phyloP scores from a whole-genome alignment of 2,329 filamentous ascomycete species.

The Fusarium tanahbumbuense region DNA sequence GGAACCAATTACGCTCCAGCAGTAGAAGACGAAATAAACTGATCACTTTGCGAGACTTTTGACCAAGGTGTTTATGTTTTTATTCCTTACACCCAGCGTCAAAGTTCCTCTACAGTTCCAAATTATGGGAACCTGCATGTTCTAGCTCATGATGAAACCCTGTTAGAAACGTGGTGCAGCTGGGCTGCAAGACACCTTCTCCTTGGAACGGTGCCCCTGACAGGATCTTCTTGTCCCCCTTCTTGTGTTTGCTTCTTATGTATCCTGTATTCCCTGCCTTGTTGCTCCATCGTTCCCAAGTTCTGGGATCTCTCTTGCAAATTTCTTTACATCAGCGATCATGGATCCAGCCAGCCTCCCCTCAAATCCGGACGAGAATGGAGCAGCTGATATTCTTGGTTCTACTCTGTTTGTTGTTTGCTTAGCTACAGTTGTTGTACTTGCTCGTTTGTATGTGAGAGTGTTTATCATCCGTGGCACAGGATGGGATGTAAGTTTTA shows the following conservation, averaged over 20 bases:
- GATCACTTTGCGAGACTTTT: not conserved
- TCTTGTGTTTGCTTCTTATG: conserved; percentile 29
- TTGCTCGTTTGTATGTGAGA: conserved; percentile 60
- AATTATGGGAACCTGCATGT: not conserved
- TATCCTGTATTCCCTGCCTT: conserved; percentile 1
- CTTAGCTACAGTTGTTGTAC: conserved; percentile 53
- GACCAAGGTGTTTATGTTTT: not conserved
- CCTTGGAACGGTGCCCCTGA: not conserved
- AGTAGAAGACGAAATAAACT: too few species aligned
- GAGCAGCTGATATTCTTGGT: conserved; percentile 53
- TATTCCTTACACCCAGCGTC: not conserved
- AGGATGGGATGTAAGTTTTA: conserved; percentile 57
- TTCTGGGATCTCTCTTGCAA: conserved; percentile 15
- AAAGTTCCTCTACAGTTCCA: not conserved
- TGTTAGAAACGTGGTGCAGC: conserved; percentile 17
- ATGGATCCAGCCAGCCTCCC: conserved; percentile 40
- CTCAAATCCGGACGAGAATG: conserved; percentile 52
- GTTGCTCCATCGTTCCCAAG: conserved; percentile 7
- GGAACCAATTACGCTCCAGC: not conserved
- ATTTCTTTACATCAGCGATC: conserved; percentile 2
- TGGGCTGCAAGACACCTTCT: not conserved
- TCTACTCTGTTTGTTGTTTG: conserved; percentile 54
- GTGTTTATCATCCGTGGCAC: conserved; percentile 59
- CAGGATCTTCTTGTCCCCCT: not conserved
- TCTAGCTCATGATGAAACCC: conserved; percentile 13